Percentiles rank a stretch among this genome's conserved stretches.
Evolutionary conservation across 176 grass and related monocot species (phyloP).

Genomic region (Cenchrus purpureus): DNA sequence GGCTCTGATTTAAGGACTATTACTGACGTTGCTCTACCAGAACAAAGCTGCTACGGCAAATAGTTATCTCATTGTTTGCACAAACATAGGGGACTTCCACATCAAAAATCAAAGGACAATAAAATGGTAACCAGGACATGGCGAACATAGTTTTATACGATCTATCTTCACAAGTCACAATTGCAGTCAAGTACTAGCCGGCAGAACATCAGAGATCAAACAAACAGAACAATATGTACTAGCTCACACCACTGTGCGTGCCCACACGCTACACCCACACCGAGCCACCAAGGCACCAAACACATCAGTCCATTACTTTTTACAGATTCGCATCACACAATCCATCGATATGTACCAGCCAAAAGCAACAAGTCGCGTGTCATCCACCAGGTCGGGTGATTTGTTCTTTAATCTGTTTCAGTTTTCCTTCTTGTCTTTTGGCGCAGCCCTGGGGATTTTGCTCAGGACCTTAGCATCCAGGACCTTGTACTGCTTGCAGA

Average conservation of each 20-base stretch:
- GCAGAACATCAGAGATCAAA: not conserved
- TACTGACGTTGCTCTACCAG: no score
- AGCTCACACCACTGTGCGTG: no score
- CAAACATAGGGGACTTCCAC: no score
- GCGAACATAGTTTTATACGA: not conserved
- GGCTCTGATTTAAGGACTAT: no score
- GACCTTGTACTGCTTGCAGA: constrained; percentile 61
- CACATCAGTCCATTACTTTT: not conserved
- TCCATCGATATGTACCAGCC: not conserved
- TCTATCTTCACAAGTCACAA: constrained; percentile 12
- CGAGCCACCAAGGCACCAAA: not conserved
- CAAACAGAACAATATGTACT: constrained; percentile 12
- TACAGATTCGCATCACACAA: constrained; percentile 5
- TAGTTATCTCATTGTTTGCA: no score
- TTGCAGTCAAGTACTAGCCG: not conserved
- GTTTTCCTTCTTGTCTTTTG: constrained; percentile 63
- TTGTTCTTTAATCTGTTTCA: constrained; percentile 4
- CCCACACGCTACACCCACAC: not conserved
- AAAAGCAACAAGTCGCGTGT: constrained; percentile 5
- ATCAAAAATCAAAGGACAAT: no score
- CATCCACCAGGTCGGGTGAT: not conserved
- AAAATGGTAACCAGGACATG: no score
- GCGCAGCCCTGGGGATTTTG: constrained; percentile 69
- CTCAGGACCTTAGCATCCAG: constrained; percentile 73
- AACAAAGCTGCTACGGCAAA: no score